phyloP scores from a whole-genome alignment of 192 early-diverging fungal species.

The Phlyctochytrium bullatum region DNA sequence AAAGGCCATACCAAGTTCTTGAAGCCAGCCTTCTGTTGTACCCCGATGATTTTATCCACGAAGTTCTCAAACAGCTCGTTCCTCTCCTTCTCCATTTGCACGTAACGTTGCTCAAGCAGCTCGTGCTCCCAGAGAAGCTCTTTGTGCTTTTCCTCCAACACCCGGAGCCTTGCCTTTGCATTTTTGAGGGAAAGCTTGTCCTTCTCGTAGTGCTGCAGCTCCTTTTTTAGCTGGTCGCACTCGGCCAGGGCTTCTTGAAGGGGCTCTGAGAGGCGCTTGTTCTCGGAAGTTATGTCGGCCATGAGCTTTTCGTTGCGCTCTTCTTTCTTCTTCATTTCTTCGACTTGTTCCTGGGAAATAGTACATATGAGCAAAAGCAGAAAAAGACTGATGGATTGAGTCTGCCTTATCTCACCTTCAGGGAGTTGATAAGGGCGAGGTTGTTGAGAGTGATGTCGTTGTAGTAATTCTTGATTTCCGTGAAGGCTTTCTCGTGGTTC shows the following conservation, averaged over 20 bases:
- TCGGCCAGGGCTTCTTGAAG: slow-evolving; percentile 62
- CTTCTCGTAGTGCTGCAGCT: slow-evolving; percentile 62
- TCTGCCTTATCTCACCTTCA: slow-evolving; percentile 48
- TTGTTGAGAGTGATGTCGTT: slow-evolving; percentile 71
- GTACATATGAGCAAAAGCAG: background rate
- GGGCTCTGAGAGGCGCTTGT: slow-evolving; percentile 65
- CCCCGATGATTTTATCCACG: slow-evolving; percentile 59
- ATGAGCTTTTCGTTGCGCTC: slow-evolving; percentile 68
- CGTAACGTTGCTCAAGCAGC: slow-evolving; percentile 61
- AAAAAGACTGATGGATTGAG: slow-evolving; percentile 16
- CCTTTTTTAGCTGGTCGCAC: slow-evolving; percentile 53
- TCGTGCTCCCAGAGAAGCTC: slow-evolving; percentile 62
- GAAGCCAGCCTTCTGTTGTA: slow-evolving; percentile 68
- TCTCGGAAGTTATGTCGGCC: slow-evolving; percentile 62
- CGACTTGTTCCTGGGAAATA: slow-evolving; percentile 58
- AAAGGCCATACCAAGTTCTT: slow-evolving; percentile 53
- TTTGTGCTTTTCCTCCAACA: slow-evolving; percentile 65
- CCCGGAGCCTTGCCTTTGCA: slow-evolving; percentile 56
- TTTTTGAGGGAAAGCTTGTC: slow-evolving; percentile 62
- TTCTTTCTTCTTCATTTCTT: slow-evolving; percentile 71
- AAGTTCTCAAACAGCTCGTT: slow-evolving; percentile 65
- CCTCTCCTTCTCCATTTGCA: slow-evolving; percentile 59
- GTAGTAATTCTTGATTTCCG: slow-evolving; percentile 71
- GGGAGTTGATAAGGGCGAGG: slow-evolving; percentile 60
- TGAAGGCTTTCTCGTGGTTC: slow-evolving; percentile 67